Evolutionary conservation across 2,329 filamentous ascomycete species (phyloP).

Genomic region (Botrytis squamosa): DNA sequence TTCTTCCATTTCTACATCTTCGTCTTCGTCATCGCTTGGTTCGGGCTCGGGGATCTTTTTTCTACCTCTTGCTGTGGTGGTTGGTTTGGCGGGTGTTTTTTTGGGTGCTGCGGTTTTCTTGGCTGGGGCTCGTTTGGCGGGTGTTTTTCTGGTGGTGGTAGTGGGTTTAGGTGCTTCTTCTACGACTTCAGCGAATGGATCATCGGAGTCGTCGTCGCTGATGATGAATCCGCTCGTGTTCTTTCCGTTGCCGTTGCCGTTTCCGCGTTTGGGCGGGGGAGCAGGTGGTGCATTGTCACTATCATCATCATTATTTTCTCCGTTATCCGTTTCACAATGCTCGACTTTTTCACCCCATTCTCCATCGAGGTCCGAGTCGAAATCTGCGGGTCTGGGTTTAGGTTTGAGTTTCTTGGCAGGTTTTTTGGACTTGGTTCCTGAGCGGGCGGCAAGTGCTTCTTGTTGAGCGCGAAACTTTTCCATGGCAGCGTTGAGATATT

Average conservation of each 20-base stretch:
- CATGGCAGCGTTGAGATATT: slow-evolving; percentile 72
- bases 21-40: slow-evolving; percentile 45
- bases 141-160: slow-evolving; percentile 32
- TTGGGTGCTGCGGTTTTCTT: slow-evolving; percentile 42
- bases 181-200: slow-evolving; percentile 40
- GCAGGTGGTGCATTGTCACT: slow-evolving; percentile 43
- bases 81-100: slow-evolving; percentile 39
- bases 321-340: slow-evolving; percentile 23
- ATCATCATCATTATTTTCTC: slow-evolving; percentile 44
- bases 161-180: background rate
- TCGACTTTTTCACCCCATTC: slow-evolving; percentile 71
- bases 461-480: slow-evolving; percentile 71
- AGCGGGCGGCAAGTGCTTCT: slow-evolving; percentile 64
- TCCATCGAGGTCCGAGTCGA: slow-evolving; percentile 89
- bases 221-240: slow-evolving; percentile 10
- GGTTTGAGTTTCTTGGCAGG: slow-evolving; percentile 50
- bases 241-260: background rate
- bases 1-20: slow-evolving; percentile 54
- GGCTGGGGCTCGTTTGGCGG: slow-evolving; percentile 39
- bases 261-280: slow-evolving; percentile 29
- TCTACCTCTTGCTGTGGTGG: slow-evolving; percentile 44
- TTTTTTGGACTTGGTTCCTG: slow-evolving; percentile 50
- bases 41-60: slow-evolving; percentile 42
- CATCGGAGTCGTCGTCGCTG: slow-evolving; percentile 52
- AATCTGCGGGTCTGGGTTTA: slow-evolving; percentile 74